Evolutionary conservation across 257 asterid species (phyloP).

Genomic region (Penstemon barbatus): DNA sequence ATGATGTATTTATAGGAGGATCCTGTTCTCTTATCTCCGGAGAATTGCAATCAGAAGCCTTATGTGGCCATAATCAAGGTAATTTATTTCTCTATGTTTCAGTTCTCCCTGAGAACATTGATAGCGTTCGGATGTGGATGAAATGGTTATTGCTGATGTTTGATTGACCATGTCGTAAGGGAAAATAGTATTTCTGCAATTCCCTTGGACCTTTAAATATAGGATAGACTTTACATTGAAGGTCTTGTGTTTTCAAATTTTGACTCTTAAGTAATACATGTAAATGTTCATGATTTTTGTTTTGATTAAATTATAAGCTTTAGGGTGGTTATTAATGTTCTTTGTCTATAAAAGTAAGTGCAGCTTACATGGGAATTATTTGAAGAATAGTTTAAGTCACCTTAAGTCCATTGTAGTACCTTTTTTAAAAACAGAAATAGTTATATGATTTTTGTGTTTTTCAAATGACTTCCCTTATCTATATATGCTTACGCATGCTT

Average conservation of each 20-base stretch:
- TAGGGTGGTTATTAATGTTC: conserved; percentile 7
- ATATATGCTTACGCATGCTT: not conserved
- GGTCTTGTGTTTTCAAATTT: conserved; percentile 1
- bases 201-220: not conserved
- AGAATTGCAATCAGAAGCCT: conserved; percentile 64
- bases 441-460: conserved; percentile 4
- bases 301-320: conserved; percentile 8
- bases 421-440: not conserved
- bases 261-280: not conserved
- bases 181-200: not conserved
- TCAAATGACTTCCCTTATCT: conserved; percentile 20
- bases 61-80: conserved; percentile 96
- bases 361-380: conserved; percentile 6
- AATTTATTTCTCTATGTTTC: conserved; percentile 8
- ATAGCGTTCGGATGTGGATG: conserved; percentile 12
- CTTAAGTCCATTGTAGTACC: not conserved
- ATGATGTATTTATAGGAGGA: conserved; percentile 63
- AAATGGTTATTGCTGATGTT: conserved; percentile 13
- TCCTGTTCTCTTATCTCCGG: conserved; percentile 81
- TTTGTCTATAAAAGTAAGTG: conserved; percentile 5
- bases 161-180: not conserved
- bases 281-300: not conserved
- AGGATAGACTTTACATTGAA: not conserved
- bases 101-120: conserved; percentile 9
- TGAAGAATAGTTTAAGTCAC: conserved; percentile 4